A percentile compares a stretch with the other conserved stretches of the same genome.
These are phyloP conservation scores for Fraxinus paxiana DNA, from an alignment of 305 asterid genomes.

Conservation along the genomic window DNA sequence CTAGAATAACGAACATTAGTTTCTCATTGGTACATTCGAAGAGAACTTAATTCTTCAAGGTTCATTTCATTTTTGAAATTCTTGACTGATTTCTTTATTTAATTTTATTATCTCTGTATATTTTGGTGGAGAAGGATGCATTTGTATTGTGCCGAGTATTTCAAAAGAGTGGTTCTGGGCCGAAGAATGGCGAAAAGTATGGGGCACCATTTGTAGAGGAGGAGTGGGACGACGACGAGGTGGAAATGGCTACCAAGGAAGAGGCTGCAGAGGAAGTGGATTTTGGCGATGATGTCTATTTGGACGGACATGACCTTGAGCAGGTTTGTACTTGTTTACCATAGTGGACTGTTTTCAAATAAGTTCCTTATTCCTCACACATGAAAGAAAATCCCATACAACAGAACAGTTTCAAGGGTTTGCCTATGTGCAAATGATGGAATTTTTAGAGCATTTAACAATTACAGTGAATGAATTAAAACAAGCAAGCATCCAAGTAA, in stretches of 20 bases:
- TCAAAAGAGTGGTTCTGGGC: conserved; percentile 98
- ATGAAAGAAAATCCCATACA: neutral
- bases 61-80: neutral
- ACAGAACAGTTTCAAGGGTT: neutral
- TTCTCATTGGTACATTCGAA: neutral
- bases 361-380: neutral
- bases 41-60: conserved; percentile 1
- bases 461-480: neutral
- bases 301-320: conserved; percentile 71
- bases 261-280: conserved; percentile 61
- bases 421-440: neutral
- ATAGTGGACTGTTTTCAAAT: neutral
- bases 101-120: neutral
- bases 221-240: conserved; percentile 83
- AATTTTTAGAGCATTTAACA: neutral
- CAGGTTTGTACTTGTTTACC: conserved; percentile 53
- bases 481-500: neutral
- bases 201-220: conserved; percentile 97
- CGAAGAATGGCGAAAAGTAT: conserved; percentile 89
- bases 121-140: conserved; percentile 61
- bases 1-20: neutral
- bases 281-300: conserved; percentile 51
- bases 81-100: neutral
- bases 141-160: conserved; percentile 85
- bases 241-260: conserved; percentile 40